Evolutionary conservation across 768 basidiomycete genomes (phyloP), one percentile per base, ranked within the genome.

Genomic region (Termitomyces sp.): DNA sequence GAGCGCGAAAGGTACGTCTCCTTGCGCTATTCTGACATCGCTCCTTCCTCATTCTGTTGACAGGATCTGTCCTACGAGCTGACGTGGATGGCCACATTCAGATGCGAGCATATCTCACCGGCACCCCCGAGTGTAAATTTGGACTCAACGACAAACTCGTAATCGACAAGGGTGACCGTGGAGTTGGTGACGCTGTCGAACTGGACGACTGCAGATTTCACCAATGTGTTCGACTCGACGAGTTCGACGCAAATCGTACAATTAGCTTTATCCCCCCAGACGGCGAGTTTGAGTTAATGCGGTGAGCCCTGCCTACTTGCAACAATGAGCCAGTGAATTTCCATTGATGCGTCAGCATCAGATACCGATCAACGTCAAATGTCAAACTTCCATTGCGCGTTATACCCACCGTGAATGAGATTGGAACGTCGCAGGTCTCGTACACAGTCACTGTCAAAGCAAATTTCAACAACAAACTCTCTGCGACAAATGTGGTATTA

Each of bases 251-350:
- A 5, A 89, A 86, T 59, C 84, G 97, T 48, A 94, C 93, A 1
- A 98, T 99, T 75, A 95, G 91, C 68, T 98, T 98, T 75, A 88
- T 98, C 40, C 97, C 97, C 0, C 97, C 97, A 3, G 97, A 99
- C 69, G 97, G 97, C 32, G 97, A 99, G 73, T 99, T 99, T 67
- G 97, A 99, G 74, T 81, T 99, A 43, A 98, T 99, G 97, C 84
- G 86, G 94, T 91, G 57, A 66, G 88, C 74, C 5, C 25, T 52
- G 25, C 15, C 37, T 47, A 11, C 15, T 2, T 20, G 15, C 15
- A 6, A 48, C 15, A 31, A 43, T 50, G 17, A 2, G 17, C 37
- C 17, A 29, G 42, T 8, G 55, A 25, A 17, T 53, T 2, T 11
- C 11, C 29, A n/a, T 54, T 60, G 34, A 63, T 52, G 40, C 31